These are phyloP conservation scores for Pelargonium cotyledonis DNA, from an alignment of 441 rosid species.

Conservation along the genomic window DNA sequence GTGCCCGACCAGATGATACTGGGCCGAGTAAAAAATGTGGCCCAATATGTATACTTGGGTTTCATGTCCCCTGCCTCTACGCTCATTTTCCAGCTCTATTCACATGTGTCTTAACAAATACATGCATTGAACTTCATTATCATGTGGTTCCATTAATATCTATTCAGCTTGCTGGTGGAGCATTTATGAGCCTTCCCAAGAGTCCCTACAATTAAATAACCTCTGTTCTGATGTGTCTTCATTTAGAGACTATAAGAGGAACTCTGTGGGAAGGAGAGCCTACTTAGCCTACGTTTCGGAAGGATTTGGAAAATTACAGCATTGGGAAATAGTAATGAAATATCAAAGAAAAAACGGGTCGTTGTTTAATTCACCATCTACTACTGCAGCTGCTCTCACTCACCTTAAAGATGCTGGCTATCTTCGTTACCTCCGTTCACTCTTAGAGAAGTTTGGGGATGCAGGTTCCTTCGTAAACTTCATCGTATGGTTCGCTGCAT, in stretches of 20 bases:
- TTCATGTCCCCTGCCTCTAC: too few species aligned
- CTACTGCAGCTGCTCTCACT: slow-evolving; percentile 15
- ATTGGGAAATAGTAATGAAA: slow-evolving; percentile 12
- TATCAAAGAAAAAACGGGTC: slow-evolving; percentile 12
- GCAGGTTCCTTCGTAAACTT: slow-evolving; percentile 5
- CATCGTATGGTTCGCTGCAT: neutral
- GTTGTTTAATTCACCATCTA: slow-evolving; percentile 8
- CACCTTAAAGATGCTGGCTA: slow-evolving; percentile 5
- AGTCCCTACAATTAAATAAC: neutral
- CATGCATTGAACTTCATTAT: too few species aligned
- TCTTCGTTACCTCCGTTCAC: slow-evolving; percentile 1
- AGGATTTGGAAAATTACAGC: slow-evolving; percentile 4
- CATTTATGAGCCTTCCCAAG: neutral
- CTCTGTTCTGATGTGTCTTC: neutral
- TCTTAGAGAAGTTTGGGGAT: slow-evolving; percentile 12
- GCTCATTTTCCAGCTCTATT: too few species aligned
- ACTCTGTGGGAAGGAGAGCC: neutral
- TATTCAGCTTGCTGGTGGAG: too few species aligned
- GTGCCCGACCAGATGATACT: too few species aligned
- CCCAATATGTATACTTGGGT: too few species aligned
- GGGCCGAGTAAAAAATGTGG: too few species aligned
- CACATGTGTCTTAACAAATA: too few species aligned
- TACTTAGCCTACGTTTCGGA: slow-evolving; percentile 1
- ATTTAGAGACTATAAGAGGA: neutral
- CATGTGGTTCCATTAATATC: too few species aligned